phyloP scores from a whole-genome alignment of 805 yeast species.

The Candida nanaspora region DNA sequence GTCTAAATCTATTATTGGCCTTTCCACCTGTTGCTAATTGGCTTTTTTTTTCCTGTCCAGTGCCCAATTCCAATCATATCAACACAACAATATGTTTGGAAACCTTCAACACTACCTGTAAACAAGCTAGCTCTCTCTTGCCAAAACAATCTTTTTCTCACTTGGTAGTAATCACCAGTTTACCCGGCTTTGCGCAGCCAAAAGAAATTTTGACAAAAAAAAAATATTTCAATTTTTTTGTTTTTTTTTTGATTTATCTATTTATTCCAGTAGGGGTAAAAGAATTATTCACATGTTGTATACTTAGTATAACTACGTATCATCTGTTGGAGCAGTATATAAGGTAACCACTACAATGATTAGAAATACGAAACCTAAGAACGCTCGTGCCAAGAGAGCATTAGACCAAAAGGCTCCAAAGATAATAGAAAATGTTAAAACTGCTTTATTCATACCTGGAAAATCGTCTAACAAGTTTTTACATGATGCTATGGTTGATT shows the following conservation, averaged over 20 bases:
- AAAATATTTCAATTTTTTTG: background rate
- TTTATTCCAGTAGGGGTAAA: background rate
- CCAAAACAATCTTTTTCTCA: no score
- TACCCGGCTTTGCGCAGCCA: background rate
- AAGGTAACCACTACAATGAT: no score
- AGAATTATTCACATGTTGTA: background rate
- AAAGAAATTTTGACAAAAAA: background rate
- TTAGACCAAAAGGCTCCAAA: constrained; percentile 83
- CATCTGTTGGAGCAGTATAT: no score
- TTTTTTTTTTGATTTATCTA: background rate
- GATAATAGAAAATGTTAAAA: constrained; percentile 80
- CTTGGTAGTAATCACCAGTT: no score
- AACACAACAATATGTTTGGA: no score
- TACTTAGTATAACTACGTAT: background rate
- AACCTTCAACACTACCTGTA: no score
- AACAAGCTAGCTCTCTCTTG: no score
- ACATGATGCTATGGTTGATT: constrained; percentile 85
- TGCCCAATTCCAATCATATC: no score
- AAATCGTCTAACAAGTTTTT: constrained; percentile 67
- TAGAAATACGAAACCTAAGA: constrained; percentile 73
- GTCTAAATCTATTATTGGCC: no score
- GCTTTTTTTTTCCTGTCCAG: no score
- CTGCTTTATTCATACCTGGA: constrained; percentile 90
- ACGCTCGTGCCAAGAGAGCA: constrained; percentile 93
- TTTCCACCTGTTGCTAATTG: no score